Percentiles rank a stretch among this genome's conserved stretches.
These are phyloP conservation scores for Ambrosiella cleistominuta DNA, from an alignment of 2,329 filamentous ascomycete species.

Conservation along the genomic window DNA sequence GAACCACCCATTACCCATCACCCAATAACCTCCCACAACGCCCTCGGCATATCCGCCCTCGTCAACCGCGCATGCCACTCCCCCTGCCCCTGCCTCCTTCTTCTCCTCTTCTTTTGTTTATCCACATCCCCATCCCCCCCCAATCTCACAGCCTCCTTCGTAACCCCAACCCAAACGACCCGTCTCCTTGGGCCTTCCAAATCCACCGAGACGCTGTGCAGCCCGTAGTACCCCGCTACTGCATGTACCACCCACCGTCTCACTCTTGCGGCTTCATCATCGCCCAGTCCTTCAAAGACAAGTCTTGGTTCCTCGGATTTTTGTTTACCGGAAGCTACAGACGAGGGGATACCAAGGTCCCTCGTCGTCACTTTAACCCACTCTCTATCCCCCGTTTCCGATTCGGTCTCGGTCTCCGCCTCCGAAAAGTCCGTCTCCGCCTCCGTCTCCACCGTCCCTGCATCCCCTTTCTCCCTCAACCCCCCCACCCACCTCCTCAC, in stretches of 20 bases:
- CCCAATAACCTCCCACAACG: conserved; percentile 44
- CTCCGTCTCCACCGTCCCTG: conserved; percentile 15
- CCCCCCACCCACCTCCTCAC: conserved; percentile 54
- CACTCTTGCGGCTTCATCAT: conserved; percentile 63
- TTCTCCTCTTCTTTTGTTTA: conserved; percentile 21
- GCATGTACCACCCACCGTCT: conserved; percentile 90
- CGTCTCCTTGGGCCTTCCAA: conserved; percentile 52
- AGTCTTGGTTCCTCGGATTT: conserved; percentile 34
- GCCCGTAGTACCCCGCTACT: conserved; percentile 80
- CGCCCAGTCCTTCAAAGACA: conserved; percentile 63
- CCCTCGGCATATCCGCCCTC: conserved; percentile 33
- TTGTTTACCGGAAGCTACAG: conserved; percentile 15
- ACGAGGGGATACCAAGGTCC: background rate
- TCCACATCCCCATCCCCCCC: background rate
- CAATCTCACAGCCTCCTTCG: background rate
- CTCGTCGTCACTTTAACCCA: conserved; percentile 55
- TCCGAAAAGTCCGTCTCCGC: conserved; percentile 4
- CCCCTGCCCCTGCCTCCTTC: conserved; percentile 18
- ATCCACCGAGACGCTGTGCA: conserved; percentile 66
- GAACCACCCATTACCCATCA: conserved; percentile 17
- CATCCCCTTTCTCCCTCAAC: conserved; percentile 20
- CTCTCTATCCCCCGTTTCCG: conserved; percentile 57
- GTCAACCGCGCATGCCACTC: conserved; percentile 14
- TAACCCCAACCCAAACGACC: conserved; percentile 69
- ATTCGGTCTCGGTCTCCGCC: conserved; percentile 19